Percentiles rank a stretch among this genome's conserved stretches.
Evolutionary conservation across 139 green algal genomes (phyloP).

Genomic region (Pseudopediastrum boryanum): DNA sequence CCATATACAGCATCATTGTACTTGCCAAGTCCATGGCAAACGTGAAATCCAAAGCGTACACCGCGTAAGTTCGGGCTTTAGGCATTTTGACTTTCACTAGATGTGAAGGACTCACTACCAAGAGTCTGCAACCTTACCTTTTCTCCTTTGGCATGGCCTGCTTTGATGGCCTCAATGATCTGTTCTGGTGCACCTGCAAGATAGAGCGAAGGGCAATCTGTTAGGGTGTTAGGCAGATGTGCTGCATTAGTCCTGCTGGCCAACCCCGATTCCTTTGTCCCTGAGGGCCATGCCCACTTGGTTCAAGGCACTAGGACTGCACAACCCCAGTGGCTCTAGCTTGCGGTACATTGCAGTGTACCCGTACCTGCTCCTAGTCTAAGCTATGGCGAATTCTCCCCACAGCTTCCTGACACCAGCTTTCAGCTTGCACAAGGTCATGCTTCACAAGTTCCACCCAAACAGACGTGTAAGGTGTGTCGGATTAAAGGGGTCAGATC

Average conservation of each 20-base stretch:
- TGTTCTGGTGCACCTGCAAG: neutral
- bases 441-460: too few species aligned
- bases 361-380: too few species aligned
- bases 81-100: too few species aligned
- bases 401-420: too few species aligned
- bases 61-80: too few species aligned
- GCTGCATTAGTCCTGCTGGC: too few species aligned
- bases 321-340: neutral
- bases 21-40: neutral
- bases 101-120: too few species aligned
- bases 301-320: neutral
- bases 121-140: too few species aligned
- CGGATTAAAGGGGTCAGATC: neutral
- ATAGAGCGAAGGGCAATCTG: neutral
- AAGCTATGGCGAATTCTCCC: too few species aligned
- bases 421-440: too few species aligned
- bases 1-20: neutral
- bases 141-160: neutral
- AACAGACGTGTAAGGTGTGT: neutral
- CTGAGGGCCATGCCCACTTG: too few species aligned
- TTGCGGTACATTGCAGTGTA: neutral
- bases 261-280: too few species aligned
- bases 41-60: neutral
- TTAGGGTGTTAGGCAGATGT: neutral
- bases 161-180: conserved; percentile 4